Conservation (phyloP, 768 basidiomycete genomes). For the Lentinula sp. region DNA sequence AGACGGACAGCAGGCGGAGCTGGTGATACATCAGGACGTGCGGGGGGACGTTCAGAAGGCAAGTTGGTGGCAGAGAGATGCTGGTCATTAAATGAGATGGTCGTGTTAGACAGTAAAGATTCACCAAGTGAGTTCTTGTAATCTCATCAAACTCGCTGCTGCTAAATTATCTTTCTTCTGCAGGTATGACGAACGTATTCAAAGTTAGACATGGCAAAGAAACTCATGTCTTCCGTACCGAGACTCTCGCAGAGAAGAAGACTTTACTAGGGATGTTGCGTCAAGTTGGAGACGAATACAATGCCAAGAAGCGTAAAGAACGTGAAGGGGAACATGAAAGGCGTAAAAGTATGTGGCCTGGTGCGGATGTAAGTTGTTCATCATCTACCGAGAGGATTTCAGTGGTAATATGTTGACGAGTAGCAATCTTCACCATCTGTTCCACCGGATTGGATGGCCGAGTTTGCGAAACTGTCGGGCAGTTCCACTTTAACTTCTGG, state of each 20-base stretch:
- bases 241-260: conserved; percentile 80
- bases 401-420: background rate
- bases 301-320: conserved; percentile 85
- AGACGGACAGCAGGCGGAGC: conserved; percentile 48
- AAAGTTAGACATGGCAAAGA: conserved; percentile 93
- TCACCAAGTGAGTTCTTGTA: conserved; percentile 60
- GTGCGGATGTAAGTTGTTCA: conserved; percentile 28
- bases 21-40: conserved; percentile 31
- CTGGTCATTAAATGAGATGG: conserved; percentile 90
- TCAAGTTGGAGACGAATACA: conserved; percentile 87
- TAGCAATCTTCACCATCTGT: conserved; percentile 23
- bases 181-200: conserved; percentile 91
- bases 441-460: conserved; percentile 69
- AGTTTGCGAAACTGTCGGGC: conserved; percentile 48
- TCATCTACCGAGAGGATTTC: background rate
- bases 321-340: conserved; percentile 91
- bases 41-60: conserved; percentile 47
- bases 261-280: conserved; percentile 79
- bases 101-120: conserved; percentile 95
- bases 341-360: conserved; percentile 69
- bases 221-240: conserved; percentile 89
- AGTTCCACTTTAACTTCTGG: conserved; percentile 22
- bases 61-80: conserved; percentile 91
- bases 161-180: background rate
- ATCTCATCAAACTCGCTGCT: background rate